Evolutionary conservation across 306 rosid species (phyloP).

Genomic region (Gleditsia sinensis): DNA sequence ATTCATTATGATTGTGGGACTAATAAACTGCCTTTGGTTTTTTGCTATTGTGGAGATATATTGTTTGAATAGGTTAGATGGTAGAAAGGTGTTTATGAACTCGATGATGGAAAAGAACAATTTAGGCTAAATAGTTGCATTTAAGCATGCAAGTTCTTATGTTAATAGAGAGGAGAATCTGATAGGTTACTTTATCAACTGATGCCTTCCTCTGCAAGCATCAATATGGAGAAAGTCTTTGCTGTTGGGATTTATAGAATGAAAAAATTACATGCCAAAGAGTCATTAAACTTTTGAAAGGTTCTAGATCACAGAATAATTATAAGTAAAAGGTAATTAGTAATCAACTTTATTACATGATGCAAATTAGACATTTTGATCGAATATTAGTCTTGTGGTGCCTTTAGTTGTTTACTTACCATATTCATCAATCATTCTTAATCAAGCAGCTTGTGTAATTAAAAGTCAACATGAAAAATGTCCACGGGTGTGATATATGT

Average conservation of each 20-base stretch:
- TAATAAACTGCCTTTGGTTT: background rate
- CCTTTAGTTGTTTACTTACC: background rate
- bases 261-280: too few species aligned
- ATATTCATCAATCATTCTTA: background rate
- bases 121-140: background rate
- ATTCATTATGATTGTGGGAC: background rate
- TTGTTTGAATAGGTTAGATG: slow-evolving; percentile 3
- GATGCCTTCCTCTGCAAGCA: slow-evolving; percentile 11
- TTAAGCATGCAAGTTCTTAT: background rate
- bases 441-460: background rate
- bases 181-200: background rate
- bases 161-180: background rate
- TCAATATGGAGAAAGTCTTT: background rate
- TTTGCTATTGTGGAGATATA: slow-evolving; percentile 9
- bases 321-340: background rate
- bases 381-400: too few species aligned
- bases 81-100: background rate
- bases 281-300: background rate
- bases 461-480: background rate
- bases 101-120: background rate
- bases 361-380: background rate
- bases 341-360: slow-evolving; percentile 11
- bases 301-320: background rate
- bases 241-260: background rate
- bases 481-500: background rate